A percentile compares a stretch with the other conserved stretches of the same genome.
Conservation (phyloP, 208 protist genomes). For the Leishmania tarentolae region DNA sequence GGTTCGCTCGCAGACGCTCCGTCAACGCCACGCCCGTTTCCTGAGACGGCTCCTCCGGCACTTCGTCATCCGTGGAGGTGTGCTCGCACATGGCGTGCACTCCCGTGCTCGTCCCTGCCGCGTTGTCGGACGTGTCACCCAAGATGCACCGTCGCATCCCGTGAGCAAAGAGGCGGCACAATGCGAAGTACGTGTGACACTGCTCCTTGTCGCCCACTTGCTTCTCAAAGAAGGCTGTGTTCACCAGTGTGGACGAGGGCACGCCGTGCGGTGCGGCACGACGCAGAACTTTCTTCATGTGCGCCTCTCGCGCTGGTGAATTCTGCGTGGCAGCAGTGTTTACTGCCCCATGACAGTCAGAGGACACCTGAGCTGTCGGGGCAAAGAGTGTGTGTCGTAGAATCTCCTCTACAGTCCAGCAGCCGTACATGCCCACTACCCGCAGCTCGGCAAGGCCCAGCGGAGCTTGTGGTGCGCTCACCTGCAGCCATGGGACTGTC, state of each 20-base stretch:
- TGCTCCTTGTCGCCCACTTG: conserved; percentile 66
- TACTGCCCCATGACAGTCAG: background rate
- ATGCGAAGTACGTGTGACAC: conserved; percentile 52
- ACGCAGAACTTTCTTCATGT: conserved; percentile 7
- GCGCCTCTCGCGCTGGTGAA: background rate
- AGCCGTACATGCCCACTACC: conserved; percentile 57
- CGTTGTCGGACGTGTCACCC: conserved; percentile 1
- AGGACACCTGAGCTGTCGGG: background rate
- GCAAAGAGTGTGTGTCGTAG: conserved; percentile 32
- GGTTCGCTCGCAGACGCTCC: background rate
- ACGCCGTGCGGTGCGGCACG: conserved; percentile 35
- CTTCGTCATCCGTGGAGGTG: background rate
- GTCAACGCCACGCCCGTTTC: background rate
- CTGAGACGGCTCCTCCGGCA: background rate
- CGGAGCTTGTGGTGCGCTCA: conserved; percentile 21
- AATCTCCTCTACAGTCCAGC: conserved; percentile 52
- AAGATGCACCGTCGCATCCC: conserved; percentile 36
- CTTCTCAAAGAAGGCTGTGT: conserved; percentile 51
- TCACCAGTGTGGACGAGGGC: conserved; percentile 25
- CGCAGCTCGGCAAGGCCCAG: conserved; percentile 29
- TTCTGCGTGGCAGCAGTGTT: too few relatives aligned
- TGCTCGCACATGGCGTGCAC: background rate
- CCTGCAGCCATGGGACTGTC: conserved; percentile 29
- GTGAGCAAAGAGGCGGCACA: conserved; percentile 48
- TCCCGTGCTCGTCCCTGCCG: background rate